These are phyloP conservation scores for Euphrasia confusa DNA, from an alignment of 257 asterid species.

Conservation along the genomic window DNA sequence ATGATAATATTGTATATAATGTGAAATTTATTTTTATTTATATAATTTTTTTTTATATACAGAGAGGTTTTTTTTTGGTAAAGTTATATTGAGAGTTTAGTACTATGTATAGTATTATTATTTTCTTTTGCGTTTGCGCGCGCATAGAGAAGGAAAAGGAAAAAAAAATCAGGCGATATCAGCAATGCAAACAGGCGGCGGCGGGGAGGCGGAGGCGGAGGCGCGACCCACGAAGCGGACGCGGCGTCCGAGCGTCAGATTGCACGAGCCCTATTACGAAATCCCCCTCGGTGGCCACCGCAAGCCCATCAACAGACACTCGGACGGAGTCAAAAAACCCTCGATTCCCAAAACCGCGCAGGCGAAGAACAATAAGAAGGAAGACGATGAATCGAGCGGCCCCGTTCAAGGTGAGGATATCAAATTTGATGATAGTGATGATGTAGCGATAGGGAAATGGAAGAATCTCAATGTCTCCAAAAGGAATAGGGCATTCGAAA, in stretches of 20 bases:
- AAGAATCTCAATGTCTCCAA: constrained; percentile 20
- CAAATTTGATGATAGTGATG: constrained; percentile 33
- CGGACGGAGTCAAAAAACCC: constrained; percentile 24
- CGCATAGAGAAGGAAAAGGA: background rate
- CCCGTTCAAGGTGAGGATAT: constrained; percentile 12
- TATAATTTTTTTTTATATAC: no score
- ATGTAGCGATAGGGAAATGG: constrained; percentile 38
- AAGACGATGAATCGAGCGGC: constrained; percentile 11
- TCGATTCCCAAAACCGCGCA: constrained; percentile 15
- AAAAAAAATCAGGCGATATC: background rate
- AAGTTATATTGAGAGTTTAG: no score
- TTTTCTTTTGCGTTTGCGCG: background rate
- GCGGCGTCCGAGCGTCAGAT: constrained; percentile 48
- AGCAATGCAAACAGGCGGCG: constrained; percentile 30
- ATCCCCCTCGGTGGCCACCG: constrained; percentile 23
- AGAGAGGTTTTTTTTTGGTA: no score
- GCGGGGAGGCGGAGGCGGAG: constrained; percentile 19
- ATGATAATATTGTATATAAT: no score
- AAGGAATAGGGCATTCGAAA: constrained; percentile 27
- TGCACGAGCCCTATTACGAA: constrained; percentile 41
- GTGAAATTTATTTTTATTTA: no score
- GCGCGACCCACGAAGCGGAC: constrained; percentile 30
- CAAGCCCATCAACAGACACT: constrained; percentile 25
- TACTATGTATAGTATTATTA: no score
- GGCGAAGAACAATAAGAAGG: constrained; percentile 19